Evolutionary conservation across 495 filamentous ascomycete species (phyloP), one percentile per base, ranked within the genome.

Genomic region (Penicillium silybi): DNA sequence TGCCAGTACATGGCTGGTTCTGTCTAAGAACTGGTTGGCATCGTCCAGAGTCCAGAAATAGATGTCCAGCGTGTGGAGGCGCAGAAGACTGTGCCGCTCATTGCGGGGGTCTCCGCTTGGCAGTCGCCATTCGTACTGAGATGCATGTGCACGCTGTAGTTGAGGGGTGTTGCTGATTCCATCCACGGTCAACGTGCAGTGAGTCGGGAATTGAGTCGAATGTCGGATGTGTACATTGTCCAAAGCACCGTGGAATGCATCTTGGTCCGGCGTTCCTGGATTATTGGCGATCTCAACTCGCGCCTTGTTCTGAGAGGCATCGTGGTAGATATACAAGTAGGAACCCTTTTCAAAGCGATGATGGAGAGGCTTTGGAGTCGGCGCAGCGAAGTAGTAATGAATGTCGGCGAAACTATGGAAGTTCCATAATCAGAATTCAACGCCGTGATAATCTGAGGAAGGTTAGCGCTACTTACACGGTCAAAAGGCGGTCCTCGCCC

Each of bases 271-370:
- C 16, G 84, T 88, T 19, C 90, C 90, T 2, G 89, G 85, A 56
- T 91, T 84, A 67, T 96, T 96, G 35, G 91, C 91, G 54, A 96
- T 78, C 70, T 96, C 91, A 42, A 95, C 59, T 41, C 90, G 82
- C 26, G 85, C 84, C 58, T 80, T 83, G 39, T 80, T 79, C 50
- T 84, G 78, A 37, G 77, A 71, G 6, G 84, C 78, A 68, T 89
- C 86, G 57, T 90, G 84, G 66, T 91, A 92, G 22, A 96, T 71
- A 65, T 95, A 96, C 35, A 96, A 74, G 59, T 95, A 95, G 13
- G 89, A 95, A 43, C 82, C 82, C 62, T 92, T 92, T 63, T 92
- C 88, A 68, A 96, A 96, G 22, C 90, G 84, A 67, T 96, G 89
- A 62, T 92, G 86, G 23, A 79, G 77, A 10, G 88, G 88, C 44